Conservation (phyloP, 345 rosid genomes). For the Cardamine occulta region DNA sequence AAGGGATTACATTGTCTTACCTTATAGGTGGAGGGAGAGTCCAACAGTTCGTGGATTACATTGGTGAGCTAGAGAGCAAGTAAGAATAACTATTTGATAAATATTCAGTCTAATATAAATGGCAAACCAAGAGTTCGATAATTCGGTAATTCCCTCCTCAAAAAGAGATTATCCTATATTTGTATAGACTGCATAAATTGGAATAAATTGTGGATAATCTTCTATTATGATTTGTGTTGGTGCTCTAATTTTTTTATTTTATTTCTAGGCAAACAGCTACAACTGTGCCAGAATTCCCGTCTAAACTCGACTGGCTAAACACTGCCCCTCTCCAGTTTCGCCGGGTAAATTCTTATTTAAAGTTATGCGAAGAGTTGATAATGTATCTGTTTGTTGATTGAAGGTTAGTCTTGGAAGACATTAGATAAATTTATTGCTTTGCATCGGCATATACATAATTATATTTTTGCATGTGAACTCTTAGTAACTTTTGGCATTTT, state of each 20-base stretch:
- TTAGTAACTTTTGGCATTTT: conserved; percentile 5
- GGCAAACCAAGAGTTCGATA: neutral
- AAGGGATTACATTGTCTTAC: neutral
- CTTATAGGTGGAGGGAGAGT: conserved; percentile 62
- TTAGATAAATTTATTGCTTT: conserved; percentile 4
- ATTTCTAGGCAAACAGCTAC: conserved; percentile 63
- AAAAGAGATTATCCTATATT: neutral
- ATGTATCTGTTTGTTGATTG: neutral
- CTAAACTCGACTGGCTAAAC: conserved; percentile 91
- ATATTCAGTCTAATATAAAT: neutral
- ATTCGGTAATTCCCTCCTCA: neutral
- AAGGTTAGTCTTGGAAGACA: neutral
- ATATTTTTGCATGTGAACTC: neutral
- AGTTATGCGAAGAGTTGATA: conserved; percentile 16
- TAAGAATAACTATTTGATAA: conserved; percentile 37
- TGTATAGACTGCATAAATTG: neutral
- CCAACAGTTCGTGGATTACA: conserved; percentile 72
- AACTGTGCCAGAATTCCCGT: conserved; percentile 81
- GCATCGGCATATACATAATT: neutral
- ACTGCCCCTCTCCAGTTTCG: conserved; percentile 81
- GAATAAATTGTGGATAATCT: neutral
- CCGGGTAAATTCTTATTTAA: conserved; percentile 55
- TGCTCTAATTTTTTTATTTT: conserved; percentile 19
- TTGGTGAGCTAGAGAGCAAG: conserved; percentile 80
- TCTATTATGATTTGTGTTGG: conserved; percentile 16